Base-by-base conservation (phyloP, 176 grass and related monocot species). In the Echinochloa phyllopogon region DNA sequence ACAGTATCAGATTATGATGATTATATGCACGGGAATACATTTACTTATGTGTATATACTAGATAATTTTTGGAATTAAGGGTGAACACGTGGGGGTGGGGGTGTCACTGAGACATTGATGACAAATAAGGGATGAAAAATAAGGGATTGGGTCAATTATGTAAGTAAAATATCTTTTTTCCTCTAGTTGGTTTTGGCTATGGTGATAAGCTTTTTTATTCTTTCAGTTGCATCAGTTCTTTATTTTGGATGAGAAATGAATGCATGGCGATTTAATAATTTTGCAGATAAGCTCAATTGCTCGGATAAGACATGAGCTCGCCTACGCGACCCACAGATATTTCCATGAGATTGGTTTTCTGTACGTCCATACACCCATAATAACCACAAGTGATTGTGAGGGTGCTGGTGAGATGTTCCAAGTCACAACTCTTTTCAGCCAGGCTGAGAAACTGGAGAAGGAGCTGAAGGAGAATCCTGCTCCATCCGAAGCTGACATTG, bases 381-480 rank as follows among this genome's bases (percentile, higher is more conserved):
- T 92, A 67, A 97, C 94, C 36, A 94, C 91, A 24, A 90, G 89
- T 52, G 89, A 92, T 82, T 97, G 95, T 73, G 95, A 95, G 83
- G 95, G 95, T 75, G 95, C 93, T n/a, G 91, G 95, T 57, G 95
- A 98, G 87, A 98, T 94, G 93, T 98, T 98, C 63, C 93, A 98
- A 82, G 93, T 94, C 38, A 98, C 93, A 0, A 85, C 89, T 75
- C 86, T 98, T 11, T 92, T 95, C 53, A 95, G 82, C 69, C 91
- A 94, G 56, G 89, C 93, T 73, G 93, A 98, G 58, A 98, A 95
- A 80, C 43, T 79, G 20, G 95, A 90, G 84, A 94, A 95, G 70
- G 93, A 95, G 61, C 77, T 98, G 29, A 93, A 87, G 77, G 86
- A 90, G 66, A 92, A 92, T 63, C 95, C 93, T 72, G 81, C 79